Percentiles rank a stretch among this genome's conserved stretches.
phyloP scores from a whole-genome alignment of 2,329 filamentous ascomycete genomes.

The Setomelanomma holmii region DNA sequence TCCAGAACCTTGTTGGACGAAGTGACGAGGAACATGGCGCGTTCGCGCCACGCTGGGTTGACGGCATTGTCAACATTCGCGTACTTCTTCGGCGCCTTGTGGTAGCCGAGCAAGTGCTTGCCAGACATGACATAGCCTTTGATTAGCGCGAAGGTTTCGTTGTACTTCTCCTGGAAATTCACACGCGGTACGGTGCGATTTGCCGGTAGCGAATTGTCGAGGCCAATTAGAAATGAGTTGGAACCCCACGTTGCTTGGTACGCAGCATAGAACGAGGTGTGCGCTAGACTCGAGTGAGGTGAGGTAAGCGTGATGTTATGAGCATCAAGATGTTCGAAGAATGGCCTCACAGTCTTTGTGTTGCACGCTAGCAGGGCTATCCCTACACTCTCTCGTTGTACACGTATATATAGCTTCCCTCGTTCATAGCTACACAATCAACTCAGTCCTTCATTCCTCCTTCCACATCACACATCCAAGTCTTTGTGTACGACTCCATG shows the following conservation, averaged over 20 bases:
- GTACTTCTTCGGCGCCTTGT: slow-evolving; percentile 27
- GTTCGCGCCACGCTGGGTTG: slow-evolving; percentile 30
- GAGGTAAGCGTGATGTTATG: slow-evolving; percentile 20
- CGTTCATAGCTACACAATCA: too few species aligned
- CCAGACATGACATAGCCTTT: slow-evolving; percentile 21
- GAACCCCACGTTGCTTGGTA: slow-evolving; percentile 25
- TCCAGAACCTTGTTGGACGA: slow-evolving; percentile 13
- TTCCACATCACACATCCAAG: too few species aligned
- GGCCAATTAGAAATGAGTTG: slow-evolving; percentile 16
- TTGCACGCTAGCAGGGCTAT: too few species aligned
- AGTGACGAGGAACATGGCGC: slow-evolving; percentile 33
- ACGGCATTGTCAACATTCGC: slow-evolving; percentile 32
- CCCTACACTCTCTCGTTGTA: too few species aligned
- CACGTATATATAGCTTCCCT: too few species aligned
- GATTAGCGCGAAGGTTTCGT: slow-evolving; percentile 9
- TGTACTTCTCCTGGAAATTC: slow-evolving; percentile 14
- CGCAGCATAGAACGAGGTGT: slow-evolving; percentile 19
- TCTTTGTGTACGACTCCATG: slow-evolving; percentile 8
- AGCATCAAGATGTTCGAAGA: slow-evolving; percentile 14
- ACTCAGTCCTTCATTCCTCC: too few species aligned
- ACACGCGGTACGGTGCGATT: slow-evolving; percentile 26
- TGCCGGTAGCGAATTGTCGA: slow-evolving; percentile 12
- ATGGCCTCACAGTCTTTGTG: slow-evolving; percentile 11
- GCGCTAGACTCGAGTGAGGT: slow-evolving; percentile 9
- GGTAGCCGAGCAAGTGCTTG: slow-evolving; percentile 23